Conservation (phyloP, 441 rosid genomes). For the Gossypium lobatum region DNA sequence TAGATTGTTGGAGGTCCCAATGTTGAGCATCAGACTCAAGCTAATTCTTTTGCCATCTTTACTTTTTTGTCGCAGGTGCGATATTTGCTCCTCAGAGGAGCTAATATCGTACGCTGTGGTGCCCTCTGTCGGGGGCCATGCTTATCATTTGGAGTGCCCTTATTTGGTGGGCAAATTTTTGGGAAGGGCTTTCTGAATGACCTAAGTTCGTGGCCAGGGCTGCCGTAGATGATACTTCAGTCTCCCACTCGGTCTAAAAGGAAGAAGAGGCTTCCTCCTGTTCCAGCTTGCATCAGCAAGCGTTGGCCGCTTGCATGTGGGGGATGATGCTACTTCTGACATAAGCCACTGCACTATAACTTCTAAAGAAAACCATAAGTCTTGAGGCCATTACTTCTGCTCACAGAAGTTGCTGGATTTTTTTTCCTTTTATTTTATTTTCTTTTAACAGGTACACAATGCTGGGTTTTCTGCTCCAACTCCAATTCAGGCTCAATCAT, state of each 20-base stretch:
- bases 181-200: constrained; percentile 68
- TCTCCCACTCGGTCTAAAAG: constrained; percentile 70
- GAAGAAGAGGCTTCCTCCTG: constrained; percentile 90
- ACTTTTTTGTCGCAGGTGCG: constrained; percentile 97
- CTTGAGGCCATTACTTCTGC: constrained; percentile 51
- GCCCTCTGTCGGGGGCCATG: constrained; percentile 72
- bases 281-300: constrained; percentile 84
- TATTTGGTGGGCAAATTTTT: constrained; percentile 61
- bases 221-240: constrained; percentile 77
- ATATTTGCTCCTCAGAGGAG: constrained; percentile 99
- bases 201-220: constrained; percentile 69
- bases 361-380: constrained; percentile 32
- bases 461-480: constrained; percentile 97
- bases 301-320: constrained; percentile 73
- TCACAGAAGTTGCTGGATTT: constrained; percentile 39
- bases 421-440: constrained; percentile 34
- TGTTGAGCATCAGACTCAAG: constrained; percentile 37
- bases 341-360: constrained; percentile 45
- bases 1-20: constrained; percentile 38
- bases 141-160: constrained; percentile 72
- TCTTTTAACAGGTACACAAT: constrained; percentile 76
- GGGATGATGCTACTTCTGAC: constrained; percentile 98
- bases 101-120: constrained; percentile 99
- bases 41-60: constrained; percentile 43
- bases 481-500: constrained; percentile 99